phyloP scores from a whole-genome alignment of 345 rosid species.

The Melaleuca quinquenervia region DNA sequence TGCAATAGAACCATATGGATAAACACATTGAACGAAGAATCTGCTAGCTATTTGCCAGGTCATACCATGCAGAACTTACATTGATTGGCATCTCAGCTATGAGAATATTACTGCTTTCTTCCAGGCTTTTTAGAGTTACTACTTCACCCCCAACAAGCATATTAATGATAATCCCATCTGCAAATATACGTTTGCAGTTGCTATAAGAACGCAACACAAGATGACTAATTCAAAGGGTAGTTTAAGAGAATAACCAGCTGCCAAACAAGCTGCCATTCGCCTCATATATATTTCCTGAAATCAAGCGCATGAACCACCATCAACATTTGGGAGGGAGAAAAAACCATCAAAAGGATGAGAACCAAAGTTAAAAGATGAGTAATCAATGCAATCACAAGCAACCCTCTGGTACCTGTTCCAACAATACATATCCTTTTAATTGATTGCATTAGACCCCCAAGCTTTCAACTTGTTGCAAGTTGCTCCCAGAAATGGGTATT shows the following conservation, averaged over 20 bases:
- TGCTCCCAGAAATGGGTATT: background rate
- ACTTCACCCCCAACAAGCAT: constrained; percentile 97
- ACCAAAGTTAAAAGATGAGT: background rate
- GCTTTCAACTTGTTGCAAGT: background rate
- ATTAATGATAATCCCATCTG: constrained; percentile 90
- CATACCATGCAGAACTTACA: constrained; percentile 16
- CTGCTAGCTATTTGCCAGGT: background rate
- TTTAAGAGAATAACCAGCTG: constrained; percentile 50
- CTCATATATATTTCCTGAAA: constrained; percentile 75
- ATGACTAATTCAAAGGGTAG: background rate
- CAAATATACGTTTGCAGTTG: background rate
- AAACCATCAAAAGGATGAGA: background rate
- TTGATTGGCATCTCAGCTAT: constrained; percentile 92
- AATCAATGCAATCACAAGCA: background rate
- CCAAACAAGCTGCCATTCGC: constrained; percentile 69
- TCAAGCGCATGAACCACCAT: background rate
- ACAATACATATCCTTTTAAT: background rate
- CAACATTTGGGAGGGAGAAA: background rate
- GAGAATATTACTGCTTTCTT: constrained; percentile 56
- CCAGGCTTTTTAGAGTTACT: constrained; percentile 58
- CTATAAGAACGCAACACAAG: background rate
- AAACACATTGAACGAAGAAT: background rate
- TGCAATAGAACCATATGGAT: constrained; percentile 17
- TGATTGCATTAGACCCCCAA: background rate
- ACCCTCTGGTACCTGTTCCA: background rate